phyloP scores from a whole-genome alignment of 129 eudicot genomes.

The Deinandra increscens region DNA sequence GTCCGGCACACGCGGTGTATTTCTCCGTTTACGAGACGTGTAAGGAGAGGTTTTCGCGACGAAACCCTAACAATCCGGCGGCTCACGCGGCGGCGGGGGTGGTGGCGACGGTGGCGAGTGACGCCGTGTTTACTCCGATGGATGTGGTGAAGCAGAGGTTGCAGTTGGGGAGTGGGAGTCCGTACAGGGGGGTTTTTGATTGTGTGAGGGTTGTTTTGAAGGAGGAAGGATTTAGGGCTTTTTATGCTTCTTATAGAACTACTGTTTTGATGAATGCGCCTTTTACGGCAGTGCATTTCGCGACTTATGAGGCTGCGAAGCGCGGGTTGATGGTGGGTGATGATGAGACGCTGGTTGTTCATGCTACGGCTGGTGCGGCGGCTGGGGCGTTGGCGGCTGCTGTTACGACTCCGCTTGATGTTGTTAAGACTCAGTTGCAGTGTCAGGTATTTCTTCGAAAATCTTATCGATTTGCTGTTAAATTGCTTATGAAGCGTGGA shows the following conservation, averaged over 20 bases:
- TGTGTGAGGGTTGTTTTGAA: constrained; percentile 59
- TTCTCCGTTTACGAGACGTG: constrained; percentile 71
- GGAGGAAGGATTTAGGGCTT: constrained; percentile 79
- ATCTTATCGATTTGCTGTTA: constrained; percentile 10
- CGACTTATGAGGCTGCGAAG: constrained; percentile 80
- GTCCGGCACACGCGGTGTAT: constrained; percentile 90
- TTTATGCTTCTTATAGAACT: constrained; percentile 73
- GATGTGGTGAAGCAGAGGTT: constrained; percentile 93
- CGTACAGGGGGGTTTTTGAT: constrained; percentile 66
- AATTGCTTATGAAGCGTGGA: not conserved
- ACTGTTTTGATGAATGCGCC: constrained; percentile 92
- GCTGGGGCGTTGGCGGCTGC: constrained; percentile 88
- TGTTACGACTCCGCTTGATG: constrained; percentile 83
- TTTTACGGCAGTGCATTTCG: constrained; percentile 79
- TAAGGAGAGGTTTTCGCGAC: constrained; percentile 49
- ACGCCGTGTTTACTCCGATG: constrained; percentile 87
- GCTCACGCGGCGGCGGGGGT: constrained; percentile 81
- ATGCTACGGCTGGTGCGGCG: constrained; percentile 90
- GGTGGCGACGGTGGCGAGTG: constrained; percentile 76
- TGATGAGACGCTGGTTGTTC: constrained; percentile 70
- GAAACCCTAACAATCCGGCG: constrained; percentile 38
- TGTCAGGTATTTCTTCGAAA: constrained; percentile 65
- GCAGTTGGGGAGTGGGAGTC: constrained; percentile 60
- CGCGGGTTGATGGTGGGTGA: constrained; percentile 53
- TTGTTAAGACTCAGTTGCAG: constrained; percentile 87